Evolutionary conservation across 2,329 filamentous ascomycete species (phyloP), one percentile per base, ranked within the genome.

Genomic region (Penicillium capsulatum): DNA sequence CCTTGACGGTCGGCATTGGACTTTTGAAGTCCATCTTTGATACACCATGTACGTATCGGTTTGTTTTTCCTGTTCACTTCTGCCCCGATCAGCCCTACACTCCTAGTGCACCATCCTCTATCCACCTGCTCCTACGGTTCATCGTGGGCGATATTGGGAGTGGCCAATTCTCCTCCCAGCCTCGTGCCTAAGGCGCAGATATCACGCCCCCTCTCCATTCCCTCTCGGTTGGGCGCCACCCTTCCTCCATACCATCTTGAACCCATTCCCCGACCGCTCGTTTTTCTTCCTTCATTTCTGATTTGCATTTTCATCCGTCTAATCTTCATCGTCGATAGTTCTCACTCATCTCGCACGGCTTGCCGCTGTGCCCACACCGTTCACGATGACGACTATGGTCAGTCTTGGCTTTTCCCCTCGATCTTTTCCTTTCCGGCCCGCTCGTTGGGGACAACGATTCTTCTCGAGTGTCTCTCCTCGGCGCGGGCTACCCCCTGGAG

Each of bases 301-400:
- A 38, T 30, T 34, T 32, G 30, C 26, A 14, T 28, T 11, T 28
- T 14, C 10, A 28, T 11, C 22, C 7, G n/a, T 44, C 47, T 54
- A 36, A 54, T 39, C 24, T 13, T 16, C 11, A 35, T 13, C 8
- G 10, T 40, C n/a, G 22, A 27, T 19, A 51, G 40, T 36, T 31
- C 39, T 35, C 34, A 54, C 44, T 43, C 26, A 32, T 48, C 43
- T 34, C 36, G 40, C 54, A 55, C 59, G 50, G 60, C 58, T 42
- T 42, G 36, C 48, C 47, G 57, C 58, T 61, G 60, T 60, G 58
- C 50, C 41, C 9, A 43, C 40, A 42, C 32, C 30, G 29, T 42
- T 38, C 55, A 63, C 57, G 26, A 65, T 65, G 62, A 65, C 62
- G 49, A 65, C 62, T 43, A 65, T 65, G 62, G 62, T 65, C 35